Base-by-base conservation (phyloP, 139 green algal genomes). In the Chlorella sp. region DNA sequence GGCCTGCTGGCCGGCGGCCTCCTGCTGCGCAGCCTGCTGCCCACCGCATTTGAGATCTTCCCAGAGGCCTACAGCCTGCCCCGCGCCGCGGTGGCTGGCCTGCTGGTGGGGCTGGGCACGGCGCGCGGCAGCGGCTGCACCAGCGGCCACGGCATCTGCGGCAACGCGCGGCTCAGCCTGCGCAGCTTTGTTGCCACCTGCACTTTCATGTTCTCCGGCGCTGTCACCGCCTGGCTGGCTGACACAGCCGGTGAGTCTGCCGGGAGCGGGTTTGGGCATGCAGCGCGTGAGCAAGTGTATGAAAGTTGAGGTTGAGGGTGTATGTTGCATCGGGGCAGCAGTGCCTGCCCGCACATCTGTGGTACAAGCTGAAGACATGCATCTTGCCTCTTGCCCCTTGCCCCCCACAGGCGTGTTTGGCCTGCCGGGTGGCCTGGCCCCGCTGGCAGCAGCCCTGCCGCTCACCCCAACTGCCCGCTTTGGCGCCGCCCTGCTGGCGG, bases 61-160 rank as follows among this genome's bases (percentile, higher is more conserved):
- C 85, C 85, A 13, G 80, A 62, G 36, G 56, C 41, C 16, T 76
- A 68, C 43, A 75, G 40, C 26, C 26, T 76, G 17, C 26, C 30
- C 20, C 60, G 85, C 28, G 67, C 80, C 20, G 56, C 44, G 43
- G 20, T 77, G 26, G 69, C 80, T 24, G 93, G 93, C 3, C 76
- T 94, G 32, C 89, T 96, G 22, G 94, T 96, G 7, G 94, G 94
- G 2, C 1, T 94, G 19, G 94, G 94, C 32, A 82, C 92, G 0
- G 62, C 88, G 1, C 56, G 96, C 36, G 94, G 94, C 69, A 96
- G 94, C 87, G 94, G 94, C 41, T 98, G 94, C 91, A 97, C 94
- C 43, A 89, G 67, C 26, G 94, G 95, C 7, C 95, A 98, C 73
- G 95, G 95, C 80, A 77, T 94, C 43, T 92, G 85, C 77, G 91